Percentiles rank a stretch among this genome's conserved stretches.
These are phyloP conservation scores for Anthracocystis walkeri DNA, from an alignment of 1,284 basidiomycete genomes.

Conservation along the genomic window DNA sequence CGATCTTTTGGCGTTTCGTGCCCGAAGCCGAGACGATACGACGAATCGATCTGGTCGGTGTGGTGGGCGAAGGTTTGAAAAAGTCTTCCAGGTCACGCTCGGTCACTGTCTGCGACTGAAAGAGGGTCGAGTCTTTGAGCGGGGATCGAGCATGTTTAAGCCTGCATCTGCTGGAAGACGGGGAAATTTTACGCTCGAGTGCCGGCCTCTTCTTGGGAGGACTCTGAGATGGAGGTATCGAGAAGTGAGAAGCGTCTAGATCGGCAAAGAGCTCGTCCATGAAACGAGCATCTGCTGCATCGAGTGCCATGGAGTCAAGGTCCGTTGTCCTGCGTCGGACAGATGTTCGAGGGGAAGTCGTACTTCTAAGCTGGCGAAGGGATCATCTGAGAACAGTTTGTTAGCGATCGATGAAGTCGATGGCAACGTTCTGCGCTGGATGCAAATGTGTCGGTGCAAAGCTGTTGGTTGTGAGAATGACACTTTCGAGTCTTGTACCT, in stretches of 20 bases:
- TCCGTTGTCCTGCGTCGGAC: neutral
- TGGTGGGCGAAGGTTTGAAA: conserved; percentile 7
- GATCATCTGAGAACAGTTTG: no score
- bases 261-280: conserved; percentile 52
- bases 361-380: neutral
- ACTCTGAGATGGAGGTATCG: conserved; percentile 44
- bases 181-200: neutral
- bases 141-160: conserved; percentile 13
- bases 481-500: no score
- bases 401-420: neutral
- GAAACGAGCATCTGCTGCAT: conserved; percentile 39
- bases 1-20: conserved; percentile 34
- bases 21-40: conserved; percentile 23
- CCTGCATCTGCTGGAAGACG: neutral
- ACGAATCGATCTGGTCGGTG: neutral
- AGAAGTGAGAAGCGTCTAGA: conserved; percentile 47
- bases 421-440: neutral
- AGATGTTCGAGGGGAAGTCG: no score
- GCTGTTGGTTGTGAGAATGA: neutral
- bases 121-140: conserved; percentile 22
- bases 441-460: neutral
- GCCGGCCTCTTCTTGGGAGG: conserved; percentile 31
- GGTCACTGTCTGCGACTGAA: conserved; percentile 19
- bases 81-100: conserved; percentile 31
- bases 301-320: conserved; percentile 29